phyloP scores from a whole-genome alignment of 768 basidiomycete species.

The Dacryopinax spathularia region DNA sequence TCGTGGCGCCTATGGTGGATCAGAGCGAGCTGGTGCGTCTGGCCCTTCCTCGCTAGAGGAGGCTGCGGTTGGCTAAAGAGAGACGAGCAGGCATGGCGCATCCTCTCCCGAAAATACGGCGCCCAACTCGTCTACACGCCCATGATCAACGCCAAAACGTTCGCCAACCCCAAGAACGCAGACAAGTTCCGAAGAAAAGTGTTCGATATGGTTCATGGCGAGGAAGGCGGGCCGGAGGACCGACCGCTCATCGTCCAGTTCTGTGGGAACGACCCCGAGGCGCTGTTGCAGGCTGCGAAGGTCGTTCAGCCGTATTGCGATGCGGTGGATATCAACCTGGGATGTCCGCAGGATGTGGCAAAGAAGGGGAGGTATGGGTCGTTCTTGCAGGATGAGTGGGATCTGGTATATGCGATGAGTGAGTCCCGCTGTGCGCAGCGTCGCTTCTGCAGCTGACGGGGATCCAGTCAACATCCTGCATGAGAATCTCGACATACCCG shows the following conservation, averaged over 20 bases:
- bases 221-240: constrained; percentile 70
- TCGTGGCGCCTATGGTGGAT: constrained; percentile 98
- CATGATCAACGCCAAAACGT: constrained; percentile 95
- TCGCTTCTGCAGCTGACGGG: background rate
- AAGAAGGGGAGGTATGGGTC: constrained; percentile 73
- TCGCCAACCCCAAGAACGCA: constrained; percentile 33
- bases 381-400: constrained; percentile 92
- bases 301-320: constrained; percentile 69
- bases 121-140: constrained; percentile 87
- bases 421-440: constrained; percentile 18
- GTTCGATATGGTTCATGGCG: constrained; percentile 55
- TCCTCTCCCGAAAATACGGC: constrained; percentile 66
- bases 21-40: constrained; percentile 80
- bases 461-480: constrained; percentile 78
- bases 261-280: constrained; percentile 76
- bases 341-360: constrained; percentile 94
- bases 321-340: constrained; percentile 86
- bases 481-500: constrained; percentile 69
- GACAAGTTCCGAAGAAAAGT: constrained; percentile 44
- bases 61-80: background rate
- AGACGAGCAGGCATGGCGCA: constrained; percentile 65
- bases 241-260: constrained; percentile 86
- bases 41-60: background rate
- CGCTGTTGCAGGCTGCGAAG: constrained; percentile 62
- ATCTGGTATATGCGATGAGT: constrained; percentile 67